Conservation (phyloP, 345 rosid species). For the Euphorbia lathyris region DNA sequence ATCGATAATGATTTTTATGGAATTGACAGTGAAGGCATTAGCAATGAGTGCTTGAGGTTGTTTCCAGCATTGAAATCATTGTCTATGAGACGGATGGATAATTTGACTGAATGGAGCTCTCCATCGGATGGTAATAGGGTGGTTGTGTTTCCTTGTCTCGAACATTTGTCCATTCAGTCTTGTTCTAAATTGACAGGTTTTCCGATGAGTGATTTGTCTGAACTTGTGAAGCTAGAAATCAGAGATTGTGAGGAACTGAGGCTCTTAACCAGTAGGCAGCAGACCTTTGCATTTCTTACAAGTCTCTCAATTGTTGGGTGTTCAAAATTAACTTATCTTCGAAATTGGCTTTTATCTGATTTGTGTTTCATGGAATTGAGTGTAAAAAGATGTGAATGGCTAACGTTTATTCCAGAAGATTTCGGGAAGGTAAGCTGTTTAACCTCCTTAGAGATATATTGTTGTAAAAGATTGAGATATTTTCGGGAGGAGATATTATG, state of each 20-base stretch:
- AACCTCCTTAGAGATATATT: background rate
- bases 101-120: background rate
- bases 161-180: background rate
- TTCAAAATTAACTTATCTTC: background rate
- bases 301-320: background rate
- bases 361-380: background rate
- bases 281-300: background rate
- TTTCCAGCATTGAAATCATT: background rate
- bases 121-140: background rate
- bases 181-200: slow-evolving; percentile 1
- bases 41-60: background rate
- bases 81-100: background rate
- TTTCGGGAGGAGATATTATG: background rate
- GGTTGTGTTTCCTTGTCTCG: slow-evolving; percentile 14
- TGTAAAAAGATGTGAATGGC: background rate
- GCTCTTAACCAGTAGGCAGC: background rate
- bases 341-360: background rate
- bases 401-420: background rate
- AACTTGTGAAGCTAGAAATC: background rate
- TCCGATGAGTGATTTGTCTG: background rate
- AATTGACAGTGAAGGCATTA: background rate
- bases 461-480: background rate
- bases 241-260: background rate
- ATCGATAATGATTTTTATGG: slow-evolving; percentile 2
- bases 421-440: background rate